Evolutionary conservation across 768 basidiomycete genomes (phyloP).

Genomic region (Suillus bovinus): DNA sequence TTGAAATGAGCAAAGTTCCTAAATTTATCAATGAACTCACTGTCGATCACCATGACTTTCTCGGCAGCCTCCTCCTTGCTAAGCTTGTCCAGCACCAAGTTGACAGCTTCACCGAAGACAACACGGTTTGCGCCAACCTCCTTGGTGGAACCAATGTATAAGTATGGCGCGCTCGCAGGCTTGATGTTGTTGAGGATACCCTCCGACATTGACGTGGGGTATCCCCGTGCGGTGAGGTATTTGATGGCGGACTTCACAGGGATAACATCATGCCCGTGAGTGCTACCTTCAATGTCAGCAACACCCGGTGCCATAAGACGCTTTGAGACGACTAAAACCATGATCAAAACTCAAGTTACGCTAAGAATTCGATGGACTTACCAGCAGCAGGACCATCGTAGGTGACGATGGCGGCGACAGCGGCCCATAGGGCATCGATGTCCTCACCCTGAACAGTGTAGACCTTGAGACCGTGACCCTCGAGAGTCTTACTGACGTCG

Average conservation of each 20-base stretch:
- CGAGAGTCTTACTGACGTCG: conserved; percentile 66
- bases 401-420: conserved; percentile 52
- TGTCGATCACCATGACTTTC: conserved; percentile 89
- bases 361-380: conserved; percentile 28
- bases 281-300: conserved; percentile 73
- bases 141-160: conserved; percentile 69
- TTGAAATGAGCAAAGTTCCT: neutral
- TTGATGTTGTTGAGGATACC: conserved; percentile 67
- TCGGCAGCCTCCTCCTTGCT: conserved; percentile 73
- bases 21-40: conserved; percentile 36
- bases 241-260: conserved; percentile 78
- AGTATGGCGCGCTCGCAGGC: conserved; percentile 52
- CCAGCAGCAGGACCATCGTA: conserved; percentile 79
- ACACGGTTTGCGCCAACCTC: conserved; percentile 81
- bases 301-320: conserved; percentile 70
- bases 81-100: conserved; percentile 70
- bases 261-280: conserved; percentile 85
- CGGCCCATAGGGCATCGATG: conserved; percentile 75
- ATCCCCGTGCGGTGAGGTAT: conserved; percentile 68
- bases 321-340: conserved; percentile 61
- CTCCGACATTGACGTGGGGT: conserved; percentile 45
- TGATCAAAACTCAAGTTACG: neutral
- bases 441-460: conserved; percentile 75
- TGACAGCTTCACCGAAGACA: conserved; percentile 84
- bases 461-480: conserved; percentile 83